A percentile compares a stretch with the other conserved stretches of the same genome.
phyloP scores from a whole-genome alignment of 2,329 filamentous ascomycete genomes.

The Fusarium burgessii region DNA sequence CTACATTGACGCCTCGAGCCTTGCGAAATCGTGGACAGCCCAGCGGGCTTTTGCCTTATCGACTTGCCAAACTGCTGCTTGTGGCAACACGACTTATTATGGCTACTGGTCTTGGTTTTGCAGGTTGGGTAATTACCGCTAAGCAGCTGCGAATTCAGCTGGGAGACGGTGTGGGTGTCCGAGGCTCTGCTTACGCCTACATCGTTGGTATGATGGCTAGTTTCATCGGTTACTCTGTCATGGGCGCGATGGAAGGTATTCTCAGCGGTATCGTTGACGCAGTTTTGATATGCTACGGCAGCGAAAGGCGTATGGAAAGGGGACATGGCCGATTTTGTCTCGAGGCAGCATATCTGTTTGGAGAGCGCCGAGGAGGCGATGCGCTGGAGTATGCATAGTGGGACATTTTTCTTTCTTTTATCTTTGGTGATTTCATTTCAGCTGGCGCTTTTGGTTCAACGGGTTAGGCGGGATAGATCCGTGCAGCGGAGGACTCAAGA shows the following conservation, averaged over 20 bases:
- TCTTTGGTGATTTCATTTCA: slow-evolving; percentile 21
- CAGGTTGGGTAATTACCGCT: slow-evolving; percentile 95
- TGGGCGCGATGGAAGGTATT: slow-evolving; percentile 91
- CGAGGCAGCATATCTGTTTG: slow-evolving; percentile 90
- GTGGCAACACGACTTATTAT: slow-evolving; percentile 93
- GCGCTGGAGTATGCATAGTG: slow-evolving; percentile 47
- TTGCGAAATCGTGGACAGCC: slow-evolving; percentile 59
- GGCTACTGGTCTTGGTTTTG: slow-evolving; percentile 89
- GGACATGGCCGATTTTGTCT: slow-evolving; percentile 85
- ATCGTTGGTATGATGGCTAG: slow-evolving; percentile 92
- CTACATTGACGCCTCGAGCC: slow-evolving; percentile 71
- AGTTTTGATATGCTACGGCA: slow-evolving; percentile 93
- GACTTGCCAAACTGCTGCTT: slow-evolving; percentile 89
- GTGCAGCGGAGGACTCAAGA: slow-evolving; percentile 7
- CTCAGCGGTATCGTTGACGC: slow-evolving; percentile 89
- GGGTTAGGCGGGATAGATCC: slow-evolving; percentile 35
- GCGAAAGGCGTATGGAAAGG: slow-evolving; percentile 78
- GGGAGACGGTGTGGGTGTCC: slow-evolving; percentile 66
- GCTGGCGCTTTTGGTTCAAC: slow-evolving; percentile 31
- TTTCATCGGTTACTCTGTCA: slow-evolving; percentile 93
- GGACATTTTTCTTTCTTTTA: not conserved
- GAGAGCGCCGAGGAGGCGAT: slow-evolving; percentile 63
- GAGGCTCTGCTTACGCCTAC: slow-evolving; percentile 93
- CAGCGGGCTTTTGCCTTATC: slow-evolving; percentile 81
- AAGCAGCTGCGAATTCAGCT: slow-evolving; percentile 75